phyloP scores from a whole-genome alignment of 306 rosid genomes.

The Gastrolobium bilobum region DNA sequence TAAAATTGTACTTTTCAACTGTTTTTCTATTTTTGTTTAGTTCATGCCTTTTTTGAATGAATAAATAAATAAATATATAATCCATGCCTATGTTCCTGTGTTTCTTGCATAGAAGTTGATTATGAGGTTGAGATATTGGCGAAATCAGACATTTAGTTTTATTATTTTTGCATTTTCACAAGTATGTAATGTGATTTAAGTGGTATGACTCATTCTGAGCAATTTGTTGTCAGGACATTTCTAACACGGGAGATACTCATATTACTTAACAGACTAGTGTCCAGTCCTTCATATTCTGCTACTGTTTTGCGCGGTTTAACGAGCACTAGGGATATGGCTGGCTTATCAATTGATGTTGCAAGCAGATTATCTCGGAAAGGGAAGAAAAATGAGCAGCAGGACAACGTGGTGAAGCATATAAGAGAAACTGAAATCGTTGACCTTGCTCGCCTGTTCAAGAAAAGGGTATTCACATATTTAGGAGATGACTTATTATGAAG shows the following conservation, averaged over 20 bases:
- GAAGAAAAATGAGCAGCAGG: constrained; percentile 46
- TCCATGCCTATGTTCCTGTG: neutral
- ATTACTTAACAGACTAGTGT: constrained; percentile 84
- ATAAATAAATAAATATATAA: neutral
- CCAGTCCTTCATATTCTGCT: constrained; percentile 70
- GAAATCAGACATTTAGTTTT: neutral
- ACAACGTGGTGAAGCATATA: constrained; percentile 56
- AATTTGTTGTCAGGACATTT: constrained; percentile 71
- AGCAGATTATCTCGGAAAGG: constrained; percentile 70
- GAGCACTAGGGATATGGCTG: constrained; percentile 75
- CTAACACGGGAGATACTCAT: constrained; percentile 87
- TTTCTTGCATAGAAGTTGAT: constrained; percentile 8
- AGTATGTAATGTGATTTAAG: constrained; percentile 14
- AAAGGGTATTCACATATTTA: constrained; percentile 70
- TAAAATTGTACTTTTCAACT: neutral
- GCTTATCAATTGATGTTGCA: constrained; percentile 72
- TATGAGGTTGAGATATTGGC: constrained; percentile 8
- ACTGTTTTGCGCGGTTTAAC: constrained; percentile 65
- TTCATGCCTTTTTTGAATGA: constrained; percentile 22
- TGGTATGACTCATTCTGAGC: constrained; percentile 26
- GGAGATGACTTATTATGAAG: constrained; percentile 57
- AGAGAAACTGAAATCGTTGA: constrained; percentile 77
- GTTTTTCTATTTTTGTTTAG: neutral
- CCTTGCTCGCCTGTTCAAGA: constrained; percentile 74
- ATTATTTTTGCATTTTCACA: constrained; percentile 14